Percentiles rank a stretch among this genome's conserved stretches.
phyloP scores from a whole-genome alignment of 257 asterid species.

The Ophiorrhiza pumila region DNA sequence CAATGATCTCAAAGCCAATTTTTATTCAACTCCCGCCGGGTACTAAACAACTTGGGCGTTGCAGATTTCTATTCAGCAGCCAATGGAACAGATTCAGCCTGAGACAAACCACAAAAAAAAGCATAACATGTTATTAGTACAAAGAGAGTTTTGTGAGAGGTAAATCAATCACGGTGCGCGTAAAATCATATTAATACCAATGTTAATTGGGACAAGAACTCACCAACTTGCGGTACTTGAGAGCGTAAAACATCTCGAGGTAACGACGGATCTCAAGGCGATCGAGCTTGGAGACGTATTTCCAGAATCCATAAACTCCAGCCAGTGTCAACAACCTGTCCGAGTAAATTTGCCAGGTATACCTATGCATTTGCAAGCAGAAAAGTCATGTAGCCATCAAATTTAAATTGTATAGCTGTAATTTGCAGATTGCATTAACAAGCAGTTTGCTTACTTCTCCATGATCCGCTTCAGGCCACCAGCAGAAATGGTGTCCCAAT shows the following conservation, averaged over 20 bases:
- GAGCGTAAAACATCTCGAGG: conserved; percentile 89
- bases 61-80: conserved; percentile 48
- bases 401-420: not conserved
- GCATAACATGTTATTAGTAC: not conserved
- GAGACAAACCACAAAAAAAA: conserved; percentile 13
- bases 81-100: conserved; percentile 85
- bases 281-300: conserved; percentile 76
- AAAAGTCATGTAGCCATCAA: not conserved
- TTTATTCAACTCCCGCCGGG: conserved; percentile 4
- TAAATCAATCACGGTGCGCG: too few species aligned
- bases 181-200: not conserved
- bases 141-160: not conserved
- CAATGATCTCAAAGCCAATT: conserved; percentile 7
- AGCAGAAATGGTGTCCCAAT: conserved; percentile 66
- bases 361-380: conserved; percentile 37
- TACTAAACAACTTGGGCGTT: not conserved
- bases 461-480: conserved; percentile 77
- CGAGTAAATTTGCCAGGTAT: conserved; percentile 92
- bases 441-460: conserved; percentile 59
- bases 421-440: not conserved
- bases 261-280: conserved; percentile 81
- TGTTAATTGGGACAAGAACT: conserved; percentile 15
- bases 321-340: conserved; percentile 78
- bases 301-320: conserved; percentile 95
- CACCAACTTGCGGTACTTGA: conserved; percentile 78